Evolutionary conservation across 768 basidiomycete genomes (phyloP).

Genomic region (Nidularia pulvinata): DNA sequence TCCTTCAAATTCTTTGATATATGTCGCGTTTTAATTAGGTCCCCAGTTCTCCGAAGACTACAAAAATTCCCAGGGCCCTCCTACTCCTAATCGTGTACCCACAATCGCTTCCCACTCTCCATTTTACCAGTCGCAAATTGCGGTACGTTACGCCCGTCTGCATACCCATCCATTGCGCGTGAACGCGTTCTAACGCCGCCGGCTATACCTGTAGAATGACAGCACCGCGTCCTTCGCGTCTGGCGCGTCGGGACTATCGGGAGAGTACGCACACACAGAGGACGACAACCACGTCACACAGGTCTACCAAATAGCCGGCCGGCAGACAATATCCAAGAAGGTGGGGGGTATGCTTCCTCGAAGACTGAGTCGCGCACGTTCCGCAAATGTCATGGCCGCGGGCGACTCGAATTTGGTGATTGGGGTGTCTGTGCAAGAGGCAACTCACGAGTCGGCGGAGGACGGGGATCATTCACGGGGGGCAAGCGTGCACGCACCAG

Average conservation of each 20-base stretch:
- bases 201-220: constrained; percentile 30
- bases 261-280: constrained; percentile 32
- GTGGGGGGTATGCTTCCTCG: constrained; percentile 42
- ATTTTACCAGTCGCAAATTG: constrained; percentile 43
- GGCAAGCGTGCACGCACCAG: constrained; percentile 27
- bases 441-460: constrained; percentile 29
- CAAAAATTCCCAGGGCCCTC: constrained; percentile 18
- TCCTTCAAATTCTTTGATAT: constrained; percentile 1
- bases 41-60: constrained; percentile 16
- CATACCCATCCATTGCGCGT: background rate
- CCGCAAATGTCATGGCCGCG: constrained; percentile 29
- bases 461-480: constrained; percentile 16
- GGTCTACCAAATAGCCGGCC: constrained; percentile 44
- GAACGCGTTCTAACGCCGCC: constrained; percentile 1
- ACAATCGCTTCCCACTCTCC: constrained; percentile 42
- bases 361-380: constrained; percentile 39
- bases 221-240: constrained; percentile 45
- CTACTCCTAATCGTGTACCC: constrained; percentile 30
- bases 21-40: constrained; percentile 3
- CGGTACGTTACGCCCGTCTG: constrained; percentile 23
- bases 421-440: constrained; percentile 47
- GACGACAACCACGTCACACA: constrained; percentile 46
- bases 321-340: constrained; percentile 38
- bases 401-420: constrained; percentile 33
- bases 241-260: constrained; percentile 28